These are phyloP conservation scores for Macrophomina pseudophaseolina DNA, from an alignment of 2,329 filamentous ascomycete species.

Conservation along the genomic window DNA sequence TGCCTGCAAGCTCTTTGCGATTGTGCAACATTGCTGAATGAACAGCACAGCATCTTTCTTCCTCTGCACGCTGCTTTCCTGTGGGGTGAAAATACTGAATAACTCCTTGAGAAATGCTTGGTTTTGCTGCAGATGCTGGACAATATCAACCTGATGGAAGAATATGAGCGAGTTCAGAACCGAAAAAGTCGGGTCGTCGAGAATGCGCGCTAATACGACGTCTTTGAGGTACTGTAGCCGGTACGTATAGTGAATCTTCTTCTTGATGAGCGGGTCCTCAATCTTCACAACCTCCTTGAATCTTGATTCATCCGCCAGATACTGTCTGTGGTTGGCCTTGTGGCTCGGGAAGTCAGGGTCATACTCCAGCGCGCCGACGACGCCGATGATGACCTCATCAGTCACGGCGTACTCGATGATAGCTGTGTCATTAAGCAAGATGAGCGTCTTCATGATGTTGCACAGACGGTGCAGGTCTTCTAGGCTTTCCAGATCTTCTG, in stretches of 20 bases:
- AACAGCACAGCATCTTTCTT: constrained; percentile 96
- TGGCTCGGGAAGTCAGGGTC: constrained; percentile 97
- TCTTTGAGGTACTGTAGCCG: constrained; percentile 96
- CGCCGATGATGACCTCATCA: constrained; percentile 85
- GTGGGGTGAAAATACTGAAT: constrained; percentile 79
- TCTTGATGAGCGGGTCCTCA: constrained; percentile 77
- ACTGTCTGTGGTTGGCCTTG: constrained; percentile 96
- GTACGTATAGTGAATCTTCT: constrained; percentile 96
- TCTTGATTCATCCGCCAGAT: constrained; percentile 83
- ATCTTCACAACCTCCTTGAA: constrained; percentile 98
- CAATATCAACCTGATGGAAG: constrained; percentile 98
- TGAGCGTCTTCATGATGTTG: constrained; percentile 97
- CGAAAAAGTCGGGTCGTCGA: constrained; percentile 97
- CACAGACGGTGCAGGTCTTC: constrained; percentile 87
- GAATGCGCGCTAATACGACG: constrained; percentile 92
- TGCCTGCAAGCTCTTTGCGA: constrained; percentile 92
- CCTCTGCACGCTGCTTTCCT: constrained; percentile 67
- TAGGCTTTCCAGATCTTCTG: constrained; percentile 89
- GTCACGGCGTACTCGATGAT: constrained; percentile 95
- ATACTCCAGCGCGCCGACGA: constrained; percentile 95
- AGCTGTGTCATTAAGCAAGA: constrained; percentile 89
- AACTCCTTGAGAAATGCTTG: constrained; percentile 78
- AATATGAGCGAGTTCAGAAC: constrained; percentile 98
- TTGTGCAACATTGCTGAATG: constrained; percentile 92
- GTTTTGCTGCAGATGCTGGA: constrained; percentile 90